Evolutionary conservation across 106 monocot genomes (phyloP), one percentile per base, ranked within the genome.

Genomic region (Gastrodia elata): DNA sequence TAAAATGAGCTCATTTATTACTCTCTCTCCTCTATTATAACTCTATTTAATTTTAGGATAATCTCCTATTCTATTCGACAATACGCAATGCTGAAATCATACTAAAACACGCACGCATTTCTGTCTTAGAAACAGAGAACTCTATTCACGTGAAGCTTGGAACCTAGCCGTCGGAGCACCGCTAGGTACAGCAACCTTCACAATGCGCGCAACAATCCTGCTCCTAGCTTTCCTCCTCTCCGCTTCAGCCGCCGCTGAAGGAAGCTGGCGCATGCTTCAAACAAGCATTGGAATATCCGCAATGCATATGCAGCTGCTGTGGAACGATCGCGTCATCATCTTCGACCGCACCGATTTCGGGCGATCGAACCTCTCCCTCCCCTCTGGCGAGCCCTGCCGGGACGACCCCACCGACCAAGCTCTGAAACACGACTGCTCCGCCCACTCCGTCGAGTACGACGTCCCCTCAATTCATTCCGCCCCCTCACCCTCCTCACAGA

Each of bases 251-350:
- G 18, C 49, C 9, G 16, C 30, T 27, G 43, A 27, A 16, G 75
- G 75, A 33, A 30, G 15, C 18, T 80, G 80, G 80, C 9, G 26
- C 35, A 22, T 80, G 40, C 75, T 75, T 35, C 58, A 80, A 42
- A n/a, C 59, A 11, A 71, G 22, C 71, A 75, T 68, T 71, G 80
- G 80, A 26, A 33, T 80, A 10, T 75, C 80, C 1, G 80, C 80
- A n/a, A 80, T 80, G 80, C 80, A 80, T 75, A 80, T 80, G 80
- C 75, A 75, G 35, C 80, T 80, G 64, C 43, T 80, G n/a, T 75
- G 64, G 64, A 75, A 70, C 35, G 80, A 75, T 46, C 80, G 75
- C 36, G 71, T 80, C 37, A 38, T 80, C 37, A 58, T 80, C 75
- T 80, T 75, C 75, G 80, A 80, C 49, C 80, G 80, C 59, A 80